Conservation (phyloP, 768 basidiomycete species). For the Stropharia rugosoannulata region DNA sequence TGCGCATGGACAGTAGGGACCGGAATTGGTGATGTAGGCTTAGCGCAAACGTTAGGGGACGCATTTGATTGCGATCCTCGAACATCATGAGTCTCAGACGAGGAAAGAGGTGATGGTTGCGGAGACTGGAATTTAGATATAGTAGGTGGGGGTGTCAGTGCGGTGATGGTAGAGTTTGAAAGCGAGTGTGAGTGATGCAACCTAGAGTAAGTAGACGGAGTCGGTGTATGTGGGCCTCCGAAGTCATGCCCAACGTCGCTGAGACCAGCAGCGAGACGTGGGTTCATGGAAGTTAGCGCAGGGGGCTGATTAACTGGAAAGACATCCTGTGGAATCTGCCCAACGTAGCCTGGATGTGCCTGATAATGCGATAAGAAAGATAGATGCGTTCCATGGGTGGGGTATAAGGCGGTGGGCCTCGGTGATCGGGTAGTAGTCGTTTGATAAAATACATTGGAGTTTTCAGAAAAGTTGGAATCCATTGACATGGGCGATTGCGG, state of each 20-base stretch:
- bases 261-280: conserved; percentile 19
- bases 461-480: conserved; percentile 36
- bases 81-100: neutral
- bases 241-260: conserved; percentile 19
- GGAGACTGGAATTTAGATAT: conserved; percentile 15
- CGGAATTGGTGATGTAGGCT: neutral
- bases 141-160: conserved; percentile 22
- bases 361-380: conserved; percentile 43
- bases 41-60: neutral
- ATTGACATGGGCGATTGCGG: conserved; percentile 35
- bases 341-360: conserved; percentile 22
- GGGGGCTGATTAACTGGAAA: conserved; percentile 41
- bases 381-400: conserved; percentile 38
- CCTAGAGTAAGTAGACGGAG: conserved; percentile 30
- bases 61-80: neutral
- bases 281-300: conserved; percentile 35
- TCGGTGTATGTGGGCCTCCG: conserved; percentile 38
- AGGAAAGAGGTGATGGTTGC: conserved; percentile 2
- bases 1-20: neutral
- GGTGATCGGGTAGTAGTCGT: conserved; percentile 50
- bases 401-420: conserved; percentile 47
- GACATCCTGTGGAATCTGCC: conserved; percentile 39
- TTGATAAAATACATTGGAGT: conserved; percentile 70
- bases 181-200: conserved; percentile 21
- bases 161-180: conserved; percentile 8